These are phyloP conservation scores for Dothiorella sarmentorum DNA, from an alignment of 2,329 filamentous ascomycete genomes.

Conservation along the genomic window DNA sequence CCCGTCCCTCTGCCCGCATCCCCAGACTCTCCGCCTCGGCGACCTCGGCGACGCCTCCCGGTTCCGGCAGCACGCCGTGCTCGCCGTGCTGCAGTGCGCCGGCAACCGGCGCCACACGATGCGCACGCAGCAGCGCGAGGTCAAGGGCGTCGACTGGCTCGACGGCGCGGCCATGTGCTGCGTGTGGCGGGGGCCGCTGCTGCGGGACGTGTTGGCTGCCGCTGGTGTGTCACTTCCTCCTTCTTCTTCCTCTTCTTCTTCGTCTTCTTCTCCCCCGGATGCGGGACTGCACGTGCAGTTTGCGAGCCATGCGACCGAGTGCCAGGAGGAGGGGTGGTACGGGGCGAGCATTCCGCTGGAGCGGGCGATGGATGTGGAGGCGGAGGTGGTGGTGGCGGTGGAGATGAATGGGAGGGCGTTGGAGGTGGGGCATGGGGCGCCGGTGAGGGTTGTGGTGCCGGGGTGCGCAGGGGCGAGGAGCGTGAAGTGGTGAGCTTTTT, in stretches of 20 bases:
- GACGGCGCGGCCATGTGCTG: slow-evolving; percentile 62
- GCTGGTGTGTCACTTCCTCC: background rate
- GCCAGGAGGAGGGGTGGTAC: slow-evolving; percentile 58
- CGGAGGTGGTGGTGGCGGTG: slow-evolving; percentile 48
- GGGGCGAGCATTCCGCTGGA: slow-evolving; percentile 53
- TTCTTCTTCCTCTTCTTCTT: too few species aligned
- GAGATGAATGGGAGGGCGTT: slow-evolving; percentile 52
- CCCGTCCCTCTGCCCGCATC: background rate
- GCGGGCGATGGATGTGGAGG: slow-evolving; percentile 42
- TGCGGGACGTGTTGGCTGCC: slow-evolving; percentile 48
- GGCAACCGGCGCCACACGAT: slow-evolving; percentile 60
- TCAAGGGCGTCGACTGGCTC: slow-evolving; percentile 58
- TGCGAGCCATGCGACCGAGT: slow-evolving; percentile 50
- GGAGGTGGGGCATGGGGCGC: slow-evolving; percentile 49
- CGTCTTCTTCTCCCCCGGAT: too few species aligned
- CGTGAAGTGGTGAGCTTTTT: slow-evolving; percentile 49
- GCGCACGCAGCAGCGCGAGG: slow-evolving; percentile 58
- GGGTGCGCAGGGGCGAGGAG: slow-evolving; percentile 53
- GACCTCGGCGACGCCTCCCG: slow-evolving; percentile 44
- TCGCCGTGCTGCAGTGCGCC: slow-evolving; percentile 57
- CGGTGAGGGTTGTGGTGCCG: slow-evolving; percentile 51
- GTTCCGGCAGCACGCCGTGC: slow-evolving; percentile 53
- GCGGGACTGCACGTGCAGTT: slow-evolving; percentile 59
- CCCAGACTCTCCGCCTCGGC: slow-evolving; percentile 43
- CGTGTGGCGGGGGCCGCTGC: slow-evolving; percentile 52